Evolutionary conservation across 169 alveolate species (phyloP).

Genomic region (Plasmodium cynomolgi): DNA sequence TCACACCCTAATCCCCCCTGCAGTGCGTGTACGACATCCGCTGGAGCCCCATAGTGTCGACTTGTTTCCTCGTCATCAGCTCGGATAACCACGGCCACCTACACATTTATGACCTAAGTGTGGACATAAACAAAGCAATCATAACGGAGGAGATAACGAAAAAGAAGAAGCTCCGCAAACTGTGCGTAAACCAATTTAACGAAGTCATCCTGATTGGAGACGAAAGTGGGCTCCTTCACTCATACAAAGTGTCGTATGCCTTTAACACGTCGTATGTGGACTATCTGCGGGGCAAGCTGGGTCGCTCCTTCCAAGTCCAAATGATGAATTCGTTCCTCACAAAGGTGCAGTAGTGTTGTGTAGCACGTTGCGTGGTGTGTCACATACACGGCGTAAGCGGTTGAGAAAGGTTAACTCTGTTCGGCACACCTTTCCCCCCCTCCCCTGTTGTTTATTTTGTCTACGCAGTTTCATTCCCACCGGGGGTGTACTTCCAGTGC

Average conservation of each 20-base stretch:
- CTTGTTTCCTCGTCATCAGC: conserved; percentile 65
- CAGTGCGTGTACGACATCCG: conserved; percentile 65
- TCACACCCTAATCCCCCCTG: background rate
- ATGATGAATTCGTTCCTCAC: conserved; percentile 61
- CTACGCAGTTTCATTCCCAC: background rate
- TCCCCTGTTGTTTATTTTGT: background rate
- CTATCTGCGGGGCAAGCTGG: conserved; percentile 42
- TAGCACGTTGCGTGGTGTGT: background rate
- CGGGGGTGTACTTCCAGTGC: background rate
- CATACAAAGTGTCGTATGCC: conserved; percentile 51
- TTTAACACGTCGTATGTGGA: conserved; percentile 54
- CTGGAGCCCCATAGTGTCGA: conserved; percentile 61
- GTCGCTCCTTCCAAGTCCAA: conserved; percentile 25
- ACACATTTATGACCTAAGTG: conserved; percentile 47
- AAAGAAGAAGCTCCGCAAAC: conserved; percentile 37
- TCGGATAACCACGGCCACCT: conserved; percentile 28
- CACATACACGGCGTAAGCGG: background rate
- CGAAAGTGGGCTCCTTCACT: conserved; percentile 37
- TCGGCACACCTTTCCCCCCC: background rate
- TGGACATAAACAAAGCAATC: conserved; percentile 61
- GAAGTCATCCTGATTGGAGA: conserved; percentile 69
- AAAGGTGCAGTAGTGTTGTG: conserved; percentile 1
- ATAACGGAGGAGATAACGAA: conserved; percentile 27
- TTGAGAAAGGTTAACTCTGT: background rate
- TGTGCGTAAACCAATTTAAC: conserved; percentile 38